Conservation (phyloP, 2,329 filamentous ascomycete genomes). For the Phialophora macrospora region DNA sequence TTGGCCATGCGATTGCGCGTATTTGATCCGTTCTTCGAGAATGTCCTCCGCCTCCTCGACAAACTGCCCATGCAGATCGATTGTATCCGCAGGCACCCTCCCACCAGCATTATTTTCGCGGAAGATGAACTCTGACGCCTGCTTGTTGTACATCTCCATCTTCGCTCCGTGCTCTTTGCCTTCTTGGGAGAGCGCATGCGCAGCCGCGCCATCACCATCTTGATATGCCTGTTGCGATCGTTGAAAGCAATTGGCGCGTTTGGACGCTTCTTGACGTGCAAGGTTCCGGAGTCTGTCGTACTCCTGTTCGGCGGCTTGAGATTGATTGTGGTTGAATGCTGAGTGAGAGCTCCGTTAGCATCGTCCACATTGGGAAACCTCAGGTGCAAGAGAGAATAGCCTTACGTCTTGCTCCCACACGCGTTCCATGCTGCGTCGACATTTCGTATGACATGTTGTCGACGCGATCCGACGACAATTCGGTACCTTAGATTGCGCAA, state of each 20-base stretch:
- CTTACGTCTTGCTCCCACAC: conserved; percentile 38
- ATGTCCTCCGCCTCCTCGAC: conserved; percentile 95
- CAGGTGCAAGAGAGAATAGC: background rate
- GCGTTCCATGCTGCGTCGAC: conserved; percentile 45
- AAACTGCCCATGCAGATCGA: conserved; percentile 93
- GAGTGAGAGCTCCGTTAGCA: background rate
- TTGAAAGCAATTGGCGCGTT: conserved; percentile 78
- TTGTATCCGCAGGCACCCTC: conserved; percentile 76
- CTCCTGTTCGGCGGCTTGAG: conserved; percentile 74
- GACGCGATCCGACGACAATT: background rate
- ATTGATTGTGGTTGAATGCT: conserved; percentile 78
- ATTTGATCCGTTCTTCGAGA: conserved; percentile 80
- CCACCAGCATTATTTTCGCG: conserved; percentile 85
- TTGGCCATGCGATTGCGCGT: conserved; percentile 74
- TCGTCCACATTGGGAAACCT: background rate
- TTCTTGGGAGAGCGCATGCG: conserved; percentile 81
- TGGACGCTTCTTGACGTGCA: conserved; percentile 77
- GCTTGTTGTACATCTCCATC: conserved; percentile 87
- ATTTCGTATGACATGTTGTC: conserved; percentile 50
- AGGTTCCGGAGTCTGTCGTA: conserved; percentile 89
- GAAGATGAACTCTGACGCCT: conserved; percentile 93
- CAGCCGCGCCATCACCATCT: conserved; percentile 78
- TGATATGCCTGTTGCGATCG: conserved; percentile 81
- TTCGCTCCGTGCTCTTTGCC: conserved; percentile 81
- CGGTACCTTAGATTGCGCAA: background rate